Conservation (phyloP, 148 eudicot genomes). For the Heliamphora exappendiculata region DNA sequence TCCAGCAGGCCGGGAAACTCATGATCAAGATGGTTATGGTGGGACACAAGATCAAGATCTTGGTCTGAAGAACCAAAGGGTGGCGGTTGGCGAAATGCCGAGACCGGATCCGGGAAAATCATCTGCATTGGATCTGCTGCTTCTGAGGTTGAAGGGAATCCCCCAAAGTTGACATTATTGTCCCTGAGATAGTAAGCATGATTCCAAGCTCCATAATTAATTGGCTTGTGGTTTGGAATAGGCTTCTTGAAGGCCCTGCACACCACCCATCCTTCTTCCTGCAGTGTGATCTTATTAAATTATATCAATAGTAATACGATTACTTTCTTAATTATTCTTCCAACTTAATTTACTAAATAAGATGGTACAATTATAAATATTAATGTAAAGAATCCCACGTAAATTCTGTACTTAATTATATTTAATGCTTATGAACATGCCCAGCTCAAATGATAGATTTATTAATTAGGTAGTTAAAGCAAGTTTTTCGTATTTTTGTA, state of each 20-base stretch:
- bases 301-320: too few relatives aligned
- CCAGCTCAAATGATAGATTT: too few relatives aligned
- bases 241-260: slow-evolving; percentile 94
- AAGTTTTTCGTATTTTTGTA: too few relatives aligned
- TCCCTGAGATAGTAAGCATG: slow-evolving; percentile 24
- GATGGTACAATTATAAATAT: too few relatives aligned
- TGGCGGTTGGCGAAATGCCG: slow-evolving; percentile 19
- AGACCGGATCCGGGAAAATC: slow-evolving; percentile 9
- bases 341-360: background rate
- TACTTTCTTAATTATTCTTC: too few relatives aligned
- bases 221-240: slow-evolving; percentile 58
- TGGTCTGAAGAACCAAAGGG: slow-evolving; percentile 17
- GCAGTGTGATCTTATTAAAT: slow-evolving; percentile 11
- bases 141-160: slow-evolving; percentile 25
- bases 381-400: too few relatives aligned
- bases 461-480: too few relatives aligned
- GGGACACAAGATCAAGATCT: slow-evolving; percentile 10
- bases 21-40: slow-evolving; percentile 13
- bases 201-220: slow-evolving; percentile 50
- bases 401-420: too few relatives aligned
- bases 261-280: slow-evolving; percentile 99
- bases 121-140: slow-evolving; percentile 21
- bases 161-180: slow-evolving; percentile 10
- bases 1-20: slow-evolving; percentile 54
- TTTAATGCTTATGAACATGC: too few relatives aligned